phyloP scores from a whole-genome alignment of 768 basidiomycete species.

The Trichaptum fuscoviolaceum region DNA sequence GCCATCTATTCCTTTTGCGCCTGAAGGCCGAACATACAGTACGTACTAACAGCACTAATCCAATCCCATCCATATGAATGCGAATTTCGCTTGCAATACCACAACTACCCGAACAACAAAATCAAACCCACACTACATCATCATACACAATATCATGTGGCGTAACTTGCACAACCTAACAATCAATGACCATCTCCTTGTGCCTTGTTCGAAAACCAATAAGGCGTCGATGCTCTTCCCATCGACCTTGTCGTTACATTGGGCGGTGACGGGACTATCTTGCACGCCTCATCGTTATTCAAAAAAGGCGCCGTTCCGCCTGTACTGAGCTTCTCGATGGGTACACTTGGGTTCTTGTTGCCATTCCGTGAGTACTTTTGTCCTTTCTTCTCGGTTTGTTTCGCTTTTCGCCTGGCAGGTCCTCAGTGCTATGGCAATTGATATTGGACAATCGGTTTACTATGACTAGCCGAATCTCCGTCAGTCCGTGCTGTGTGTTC shows the following conservation, averaged over 20 bases:
- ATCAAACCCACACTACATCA: too few species aligned
- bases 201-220: too few species aligned
- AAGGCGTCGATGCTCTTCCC: constrained; percentile 47
- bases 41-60: not conserved
- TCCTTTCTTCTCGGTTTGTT: not conserved
- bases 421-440: not conserved
- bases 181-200: too few species aligned
- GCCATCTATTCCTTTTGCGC: constrained; percentile 12
- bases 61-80: not conserved
- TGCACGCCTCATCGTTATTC: constrained; percentile 90
- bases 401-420: not conserved
- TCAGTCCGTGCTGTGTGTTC: not conserved
- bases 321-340: constrained; percentile 87
- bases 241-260: constrained; percentile 88
- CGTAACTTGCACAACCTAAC: too few species aligned
- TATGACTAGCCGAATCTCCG: not conserved
- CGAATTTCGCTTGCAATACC: too few species aligned
- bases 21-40: too few species aligned
- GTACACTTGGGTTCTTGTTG: constrained; percentile 87
- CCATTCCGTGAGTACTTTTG: constrained; percentile 78
- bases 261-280: constrained; percentile 92
- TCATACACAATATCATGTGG: not conserved
- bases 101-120: too few species aligned
- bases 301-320: constrained; percentile 89
- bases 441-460: not conserved